Base-by-base conservation (phyloP, 1,284 basidiomycete species). In the Mycena citricolor region DNA sequence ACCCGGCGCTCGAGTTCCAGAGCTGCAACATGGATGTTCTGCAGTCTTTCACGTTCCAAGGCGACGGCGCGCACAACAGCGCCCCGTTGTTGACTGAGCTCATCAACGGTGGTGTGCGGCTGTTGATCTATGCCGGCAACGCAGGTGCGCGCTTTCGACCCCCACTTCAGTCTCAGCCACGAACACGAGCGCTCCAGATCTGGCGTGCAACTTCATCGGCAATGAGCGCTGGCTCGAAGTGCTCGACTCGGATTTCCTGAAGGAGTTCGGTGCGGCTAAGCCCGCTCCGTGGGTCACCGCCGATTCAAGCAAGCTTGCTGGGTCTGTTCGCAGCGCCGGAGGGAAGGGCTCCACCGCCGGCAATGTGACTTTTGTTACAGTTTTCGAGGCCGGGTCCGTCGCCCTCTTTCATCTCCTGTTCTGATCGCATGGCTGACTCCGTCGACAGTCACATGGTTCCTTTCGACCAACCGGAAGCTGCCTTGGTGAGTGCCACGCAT, bases 371-470 rank as follows among this genome's bases (percentile, higher is more conserved):
- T 90, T 83, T 52, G 85, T 88, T 11, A 74, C 73, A 16, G 73
- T 91, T 33, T 70, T 77, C 49, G 81, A 86, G 52, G 86, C 88
- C 24, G 88, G 87, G 83, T 85, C 51, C 56, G 79, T 64, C 11
- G 31, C 17, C 16, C 29, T 35, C 16, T 26, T 32, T 33, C 17
- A 35, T 23, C 32, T 8, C 8, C 32, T 49, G 17, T 35, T 17
- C n/a, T 25, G 8, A 26, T 6, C 8, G 16, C 10, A 17, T 38
- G 13, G 17, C 36, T 14, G 7, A 16, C 19, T 39, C 26, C 57
- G 47, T 51, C n/a, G n/a, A 40, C 38, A 88, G 87, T 23, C 87
- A 90, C 61, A 90, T 90, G 88, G 87, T 87, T 11, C 89, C 90
- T 4, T 82, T 76, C 57, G 87, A 94, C 64, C 88, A 92, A 58